Conservation (phyloP, 768 basidiomycete species). For the Phlebiopsis flavidoalba region DNA sequence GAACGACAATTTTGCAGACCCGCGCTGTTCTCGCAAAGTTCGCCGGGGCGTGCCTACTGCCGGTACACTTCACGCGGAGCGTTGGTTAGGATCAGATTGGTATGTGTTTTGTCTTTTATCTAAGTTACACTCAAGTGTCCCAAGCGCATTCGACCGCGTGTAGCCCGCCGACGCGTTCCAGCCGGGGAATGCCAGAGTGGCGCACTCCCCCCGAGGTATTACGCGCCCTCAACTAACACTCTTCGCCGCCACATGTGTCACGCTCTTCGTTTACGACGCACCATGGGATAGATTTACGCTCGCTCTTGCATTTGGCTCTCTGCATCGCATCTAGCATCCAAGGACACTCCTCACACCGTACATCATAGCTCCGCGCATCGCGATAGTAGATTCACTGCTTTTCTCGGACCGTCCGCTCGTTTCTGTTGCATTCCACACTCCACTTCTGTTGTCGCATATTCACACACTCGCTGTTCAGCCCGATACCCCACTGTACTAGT, state of each 20-base stretch:
- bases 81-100: too few species aligned
- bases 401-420: background rate
- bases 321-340: background rate
- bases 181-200: background rate
- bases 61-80: too few species aligned
- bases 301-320: background rate
- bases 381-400: background rate
- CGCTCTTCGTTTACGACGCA: background rate
- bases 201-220: background rate
- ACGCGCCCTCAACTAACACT: background rate
- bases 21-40: too few species aligned
- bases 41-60: too few species aligned
- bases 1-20: background rate
- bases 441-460: background rate
- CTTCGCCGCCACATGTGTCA: background rate
- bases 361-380: background rate
- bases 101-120: too few species aligned
- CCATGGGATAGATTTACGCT: background rate
- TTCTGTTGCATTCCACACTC: background rate
- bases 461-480: background rate
- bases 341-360: background rate
- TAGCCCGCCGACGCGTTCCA: background rate
- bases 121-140: too few species aligned
- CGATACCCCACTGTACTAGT: background rate
- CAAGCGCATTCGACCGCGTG: constrained; percentile 2